Base-by-base conservation (phyloP, 371 early-diverging fungal genomes). In the Parasitella parasitica region DNA sequence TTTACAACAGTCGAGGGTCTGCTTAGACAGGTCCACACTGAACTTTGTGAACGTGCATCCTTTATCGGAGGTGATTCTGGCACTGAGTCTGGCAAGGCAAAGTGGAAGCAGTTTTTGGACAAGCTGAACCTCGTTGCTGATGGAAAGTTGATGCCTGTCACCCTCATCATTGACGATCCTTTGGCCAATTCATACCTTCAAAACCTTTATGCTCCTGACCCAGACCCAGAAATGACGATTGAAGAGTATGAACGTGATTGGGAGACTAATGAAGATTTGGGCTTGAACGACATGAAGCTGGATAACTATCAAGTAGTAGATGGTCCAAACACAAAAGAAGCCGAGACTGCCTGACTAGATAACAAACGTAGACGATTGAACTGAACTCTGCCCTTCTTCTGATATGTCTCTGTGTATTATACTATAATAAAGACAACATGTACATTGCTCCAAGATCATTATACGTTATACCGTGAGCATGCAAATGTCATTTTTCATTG, bases 1-100 rank as follows among this genome's bases (percentile, higher is more conserved):
- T 97, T 97, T 73, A 97, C 97, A 1, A 97, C 97, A 0, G 89
- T 97, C 18, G 97, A 97, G 78, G 97, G 97, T 9, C 81, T 97
- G 54, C 72, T 97, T 66, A 75, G 86, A 38, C 94, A 97, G 75
- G 91, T 97, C 3, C 85, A 93, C 56, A 91, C 93, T 7, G 95
- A 97, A 77, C 80, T 97, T 7, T 69, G 86, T 49, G 76, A 73
- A 22, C 84, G 87, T 58, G 81, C 86, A 6, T 89, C 91, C 13
- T 92, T 91, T 67, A 71, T 82, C 41, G 70, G 75, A 22, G 97
- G 97, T 43, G 94, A 97, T 66, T 90, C 92, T 43, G 82, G 80
- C 0, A 76, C 77, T 2, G 67, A 66, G 4, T 83, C 85, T 34
- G 72, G 86, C 58, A 77, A 83, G 54, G 63, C 54, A 8, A 71